Percentiles rank a stretch among this genome's conserved stretches.
Evolutionary conservation across 2,329 filamentous ascomycete species (phyloP).

Genomic region (Cadophora sp.): DNA sequence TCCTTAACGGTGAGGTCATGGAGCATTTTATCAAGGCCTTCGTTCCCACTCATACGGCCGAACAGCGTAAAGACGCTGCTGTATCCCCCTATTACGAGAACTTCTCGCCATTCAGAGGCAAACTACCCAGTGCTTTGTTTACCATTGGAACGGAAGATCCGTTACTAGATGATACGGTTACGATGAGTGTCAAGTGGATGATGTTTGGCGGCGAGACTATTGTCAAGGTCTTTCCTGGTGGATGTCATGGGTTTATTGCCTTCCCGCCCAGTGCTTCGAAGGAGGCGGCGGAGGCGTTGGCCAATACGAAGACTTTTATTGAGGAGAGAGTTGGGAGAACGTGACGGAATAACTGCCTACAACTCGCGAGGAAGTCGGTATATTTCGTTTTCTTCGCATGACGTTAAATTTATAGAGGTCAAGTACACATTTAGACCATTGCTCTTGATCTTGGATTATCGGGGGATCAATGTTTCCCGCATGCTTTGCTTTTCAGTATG

Average conservation of each 20-base stretch:
- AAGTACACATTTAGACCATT: no score
- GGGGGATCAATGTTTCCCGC: no score
- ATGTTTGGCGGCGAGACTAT: constrained; percentile 57
- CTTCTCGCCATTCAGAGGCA: constrained; percentile 44
- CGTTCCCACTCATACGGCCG: constrained; percentile 50
- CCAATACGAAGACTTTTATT: constrained; percentile 35
- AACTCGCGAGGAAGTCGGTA: background rate
- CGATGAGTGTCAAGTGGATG: constrained; percentile 62
- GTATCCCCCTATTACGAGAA: constrained; percentile 60
- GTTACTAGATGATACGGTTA: constrained; percentile 58
- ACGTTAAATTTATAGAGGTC: background rate
- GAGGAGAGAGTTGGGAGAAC: constrained; percentile 23
- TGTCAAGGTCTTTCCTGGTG: constrained; percentile 60
- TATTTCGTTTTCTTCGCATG: background rate
- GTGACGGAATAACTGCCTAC: background rate
- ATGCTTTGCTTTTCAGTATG: no score
- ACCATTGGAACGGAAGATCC: constrained; percentile 61
- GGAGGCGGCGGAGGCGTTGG: constrained; percentile 31
- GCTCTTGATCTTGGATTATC: no score
- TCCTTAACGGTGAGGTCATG: constrained; percentile 56
- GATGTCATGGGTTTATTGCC: constrained; percentile 57
- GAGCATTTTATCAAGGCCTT: constrained; percentile 53
- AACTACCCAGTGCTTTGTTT: constrained; percentile 60
- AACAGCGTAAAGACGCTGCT: constrained; percentile 51
- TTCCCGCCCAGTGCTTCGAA: constrained; percentile 31